Percentiles rank a stretch among this genome's conserved stretches.
Evolutionary conservation across 116 monocot genomes (phyloP).

Genomic region (Zostera marina): DNA sequence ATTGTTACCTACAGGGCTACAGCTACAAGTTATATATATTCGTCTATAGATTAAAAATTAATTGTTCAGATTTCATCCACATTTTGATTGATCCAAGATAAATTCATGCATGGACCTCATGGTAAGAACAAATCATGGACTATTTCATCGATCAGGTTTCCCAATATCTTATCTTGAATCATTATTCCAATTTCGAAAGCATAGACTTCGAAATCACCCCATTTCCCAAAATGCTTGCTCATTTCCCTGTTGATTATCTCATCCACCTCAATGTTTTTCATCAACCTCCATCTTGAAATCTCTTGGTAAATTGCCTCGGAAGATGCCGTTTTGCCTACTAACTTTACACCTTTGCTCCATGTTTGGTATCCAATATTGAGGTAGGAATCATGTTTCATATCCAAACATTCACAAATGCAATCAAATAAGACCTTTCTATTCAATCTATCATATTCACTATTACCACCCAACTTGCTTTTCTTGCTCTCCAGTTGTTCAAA

Average conservation of each 20-base stretch:
- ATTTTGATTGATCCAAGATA: no score
- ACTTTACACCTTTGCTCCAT: constrained; percentile 37
- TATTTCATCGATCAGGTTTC: constrained; percentile 51
- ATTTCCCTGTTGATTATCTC: constrained; percentile 73
- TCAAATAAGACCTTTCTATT: constrained; percentile 60
- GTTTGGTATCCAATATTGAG: constrained; percentile 34
- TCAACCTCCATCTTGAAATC: constrained; percentile 41
- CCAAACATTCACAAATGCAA: constrained; percentile 52
- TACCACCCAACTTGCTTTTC: neutral
- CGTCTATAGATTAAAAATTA: no score
- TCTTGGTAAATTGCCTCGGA: constrained; percentile 39
- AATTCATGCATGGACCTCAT: no score
- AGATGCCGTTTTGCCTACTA: constrained; percentile 13
- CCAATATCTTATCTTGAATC: constrained; percentile 27
- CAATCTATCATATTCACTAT: constrained; percentile 10
- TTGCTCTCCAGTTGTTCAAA: constrained; percentile 39
- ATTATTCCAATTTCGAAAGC: constrained; percentile 41
- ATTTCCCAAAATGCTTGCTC: constrained; percentile 50
- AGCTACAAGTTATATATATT: no score
- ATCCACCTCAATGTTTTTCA: constrained; percentile 66
- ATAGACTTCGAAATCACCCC: constrained; percentile 58
- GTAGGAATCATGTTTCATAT: constrained; percentile 25
- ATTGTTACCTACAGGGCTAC: no score
- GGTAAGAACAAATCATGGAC: constrained; percentile 25
- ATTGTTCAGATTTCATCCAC: no score